A percentile compares a stretch with the other conserved stretches of the same genome.
Evolutionary conservation across 1,284 basidiomycete species (phyloP).

Genomic region (Cryptococcus floricola): DNA sequence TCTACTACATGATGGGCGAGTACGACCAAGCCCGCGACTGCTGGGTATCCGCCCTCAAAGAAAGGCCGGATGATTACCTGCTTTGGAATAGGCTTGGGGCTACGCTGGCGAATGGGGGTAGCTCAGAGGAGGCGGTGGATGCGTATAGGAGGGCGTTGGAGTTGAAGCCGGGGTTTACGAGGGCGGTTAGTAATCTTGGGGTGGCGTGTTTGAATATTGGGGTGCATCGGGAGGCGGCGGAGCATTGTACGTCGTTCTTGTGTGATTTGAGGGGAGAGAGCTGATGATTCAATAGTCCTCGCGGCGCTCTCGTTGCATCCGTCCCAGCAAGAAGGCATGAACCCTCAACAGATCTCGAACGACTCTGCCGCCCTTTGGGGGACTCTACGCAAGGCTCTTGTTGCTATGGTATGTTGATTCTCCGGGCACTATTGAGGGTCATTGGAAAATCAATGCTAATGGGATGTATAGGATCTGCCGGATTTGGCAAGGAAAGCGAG

Average conservation of each 20-base stretch:
- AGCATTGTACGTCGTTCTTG: conserved; percentile 61
- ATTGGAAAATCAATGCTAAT: neutral
- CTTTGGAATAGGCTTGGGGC: conserved; percentile 97
- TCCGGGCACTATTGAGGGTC: neutral
- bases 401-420: conserved; percentile 63
- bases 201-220: conserved; percentile 95
- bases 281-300: conserved; percentile 55
- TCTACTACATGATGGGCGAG: conserved; percentile 72
- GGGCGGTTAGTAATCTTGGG: conserved; percentile 96
- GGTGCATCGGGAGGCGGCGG: conserved; percentile 90
- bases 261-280: neutral
- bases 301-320: conserved; percentile 81
- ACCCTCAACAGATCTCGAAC: conserved; percentile 11
- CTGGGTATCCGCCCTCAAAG: conserved; percentile 77
- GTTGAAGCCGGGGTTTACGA: conserved; percentile 89
- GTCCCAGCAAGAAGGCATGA: conserved; percentile 24
- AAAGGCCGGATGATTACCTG: conserved; percentile 81
- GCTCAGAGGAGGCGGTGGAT: conserved; percentile 91
- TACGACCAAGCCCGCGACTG: conserved; percentile 65
- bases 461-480: conserved; percentile 48
- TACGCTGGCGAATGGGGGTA: conserved; percentile 88
- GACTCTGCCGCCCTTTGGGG: conserved; percentile 73
- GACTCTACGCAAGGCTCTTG: conserved; percentile 80
- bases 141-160: conserved; percentile 93
- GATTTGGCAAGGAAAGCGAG: conserved; percentile 55